phyloP scores from a whole-genome alignment of 768 basidiomycete species.

The Hebeloma cylindrosporum region DNA sequence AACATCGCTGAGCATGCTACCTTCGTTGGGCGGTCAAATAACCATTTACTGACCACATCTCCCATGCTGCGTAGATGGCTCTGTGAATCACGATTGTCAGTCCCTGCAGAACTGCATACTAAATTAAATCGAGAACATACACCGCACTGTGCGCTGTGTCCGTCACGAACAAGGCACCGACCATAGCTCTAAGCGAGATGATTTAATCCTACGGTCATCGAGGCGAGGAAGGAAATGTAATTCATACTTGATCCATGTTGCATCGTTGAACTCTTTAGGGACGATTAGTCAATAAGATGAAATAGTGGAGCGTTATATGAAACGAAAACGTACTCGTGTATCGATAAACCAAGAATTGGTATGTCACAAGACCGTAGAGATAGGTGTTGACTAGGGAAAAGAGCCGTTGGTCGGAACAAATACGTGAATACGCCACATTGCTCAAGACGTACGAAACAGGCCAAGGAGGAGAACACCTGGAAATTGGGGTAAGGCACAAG shows the following conservation, averaged over 20 bases:
- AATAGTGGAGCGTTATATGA: neutral
- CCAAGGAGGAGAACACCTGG: conserved; percentile 34
- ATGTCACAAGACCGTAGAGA: conserved; percentile 42
- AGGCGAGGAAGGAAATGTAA: neutral
- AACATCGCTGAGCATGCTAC: neutral
- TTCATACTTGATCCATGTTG: conserved; percentile 34
- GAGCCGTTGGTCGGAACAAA: neutral
- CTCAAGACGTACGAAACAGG: conserved; percentile 25
- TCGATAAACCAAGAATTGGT: conserved; percentile 41
- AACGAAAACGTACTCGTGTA: conserved; percentile 26
- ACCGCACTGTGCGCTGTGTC: conserved; percentile 39
- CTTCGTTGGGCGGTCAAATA: neutral
- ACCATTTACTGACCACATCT: conserved; percentile 25
- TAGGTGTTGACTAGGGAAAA: conserved; percentile 30
- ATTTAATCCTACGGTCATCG: neutral
- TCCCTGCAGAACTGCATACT: neutral
- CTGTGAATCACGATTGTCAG: conserved; percentile 14
- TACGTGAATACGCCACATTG: neutral
- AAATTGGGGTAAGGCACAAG: neutral
- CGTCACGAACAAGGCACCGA: conserved; percentile 33
- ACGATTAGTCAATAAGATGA: conserved; percentile 1
- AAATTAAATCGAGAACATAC: conserved; percentile 22
- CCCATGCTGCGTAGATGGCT: conserved; percentile 35
- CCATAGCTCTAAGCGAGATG: conserved; percentile 26
- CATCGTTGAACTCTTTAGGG: conserved; percentile 36